phyloP scores from a whole-genome alignment of 768 basidiomycete genomes.

The Hericium alpestre region DNA sequence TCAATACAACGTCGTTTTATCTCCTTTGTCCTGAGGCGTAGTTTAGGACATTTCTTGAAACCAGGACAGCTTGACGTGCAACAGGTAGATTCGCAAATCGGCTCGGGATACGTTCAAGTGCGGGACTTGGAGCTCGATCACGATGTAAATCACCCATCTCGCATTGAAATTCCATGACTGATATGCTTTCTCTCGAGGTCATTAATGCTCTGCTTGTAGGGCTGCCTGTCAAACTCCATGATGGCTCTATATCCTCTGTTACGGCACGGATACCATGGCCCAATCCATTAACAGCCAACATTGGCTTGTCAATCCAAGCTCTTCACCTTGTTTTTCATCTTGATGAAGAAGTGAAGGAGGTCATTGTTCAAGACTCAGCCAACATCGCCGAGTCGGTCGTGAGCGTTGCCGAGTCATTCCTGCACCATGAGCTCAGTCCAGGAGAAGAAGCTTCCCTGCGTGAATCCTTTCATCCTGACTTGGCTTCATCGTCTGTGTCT shows the following conservation, averaged over 20 bases:
- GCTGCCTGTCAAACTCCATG: slow-evolving; percentile 56
- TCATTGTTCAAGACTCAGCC: slow-evolving; percentile 13
- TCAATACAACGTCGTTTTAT: slow-evolving; percentile 80
- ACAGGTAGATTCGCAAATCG: slow-evolving; percentile 86
- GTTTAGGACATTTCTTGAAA: slow-evolving; percentile 76
- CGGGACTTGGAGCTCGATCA: slow-evolving; percentile 73
- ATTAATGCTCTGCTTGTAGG: slow-evolving; percentile 60
- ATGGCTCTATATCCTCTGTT: slow-evolving; percentile 65
- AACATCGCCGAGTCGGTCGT: slow-evolving; percentile 71
- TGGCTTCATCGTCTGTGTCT: slow-evolving; percentile 11
- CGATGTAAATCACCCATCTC: slow-evolving; percentile 38
- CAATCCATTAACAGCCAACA: slow-evolving; percentile 65
- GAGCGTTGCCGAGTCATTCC: slow-evolving; percentile 77
- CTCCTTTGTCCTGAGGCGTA: slow-evolving; percentile 76
- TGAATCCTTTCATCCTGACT: slow-evolving; percentile 51
- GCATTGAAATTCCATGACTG: slow-evolving; percentile 6
- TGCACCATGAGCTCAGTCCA: slow-evolving; percentile 69
- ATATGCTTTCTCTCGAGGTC: slow-evolving; percentile 36
- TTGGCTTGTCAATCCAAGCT: slow-evolving; percentile 60
- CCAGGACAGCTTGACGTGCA: slow-evolving; percentile 81
- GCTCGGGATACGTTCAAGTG: slow-evolving; percentile 82
- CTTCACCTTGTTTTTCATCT: slow-evolving; percentile 59
- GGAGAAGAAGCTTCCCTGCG: slow-evolving; percentile 63
- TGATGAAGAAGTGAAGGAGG: slow-evolving; percentile 14
- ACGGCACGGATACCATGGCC: slow-evolving; percentile 78